phyloP scores from a whole-genome alignment of 768 basidiomycete genomes.

The Serendipita sp. region DNA sequence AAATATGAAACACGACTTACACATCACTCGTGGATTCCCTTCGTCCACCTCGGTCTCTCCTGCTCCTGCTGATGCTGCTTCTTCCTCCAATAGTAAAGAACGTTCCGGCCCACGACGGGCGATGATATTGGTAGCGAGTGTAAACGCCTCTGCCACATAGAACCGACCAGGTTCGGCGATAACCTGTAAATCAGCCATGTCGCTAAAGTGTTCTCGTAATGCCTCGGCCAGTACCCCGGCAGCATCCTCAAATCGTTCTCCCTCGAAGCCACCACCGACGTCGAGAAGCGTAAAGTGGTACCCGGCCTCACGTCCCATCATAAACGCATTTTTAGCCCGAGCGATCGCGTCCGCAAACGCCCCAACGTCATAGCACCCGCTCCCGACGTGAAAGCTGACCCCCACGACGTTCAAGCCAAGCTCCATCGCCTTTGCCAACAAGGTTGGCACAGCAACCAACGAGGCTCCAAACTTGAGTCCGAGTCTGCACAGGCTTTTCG shows the following conservation, averaged over 20 bases:
- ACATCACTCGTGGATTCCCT: slow-evolving; percentile 63
- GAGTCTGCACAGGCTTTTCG: slow-evolving; percentile 81
- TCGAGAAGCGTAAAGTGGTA: slow-evolving; percentile 76
- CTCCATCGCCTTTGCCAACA: slow-evolving; percentile 65
- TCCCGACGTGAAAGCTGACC: slow-evolving; percentile 95
- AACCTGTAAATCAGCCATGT: slow-evolving; percentile 41
- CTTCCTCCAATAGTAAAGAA: slow-evolving; percentile 14
- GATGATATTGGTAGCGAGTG: slow-evolving; percentile 83
- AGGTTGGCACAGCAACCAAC: slow-evolving; percentile 55
- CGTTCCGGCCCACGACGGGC: slow-evolving; percentile 52
- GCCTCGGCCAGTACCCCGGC: slow-evolving; percentile 54
- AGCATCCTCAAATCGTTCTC: slow-evolving; percentile 65
- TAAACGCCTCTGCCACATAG: slow-evolving; percentile 85
- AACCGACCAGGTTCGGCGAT: slow-evolving; percentile 95
- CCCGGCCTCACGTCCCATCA: slow-evolving; percentile 68
- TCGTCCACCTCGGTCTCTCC: slow-evolving; percentile 14
- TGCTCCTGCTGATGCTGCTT: slow-evolving; percentile 15
- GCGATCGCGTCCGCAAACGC: slow-evolving; percentile 81
- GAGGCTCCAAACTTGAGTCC: slow-evolving; percentile 96
- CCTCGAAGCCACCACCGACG: slow-evolving; percentile 94
- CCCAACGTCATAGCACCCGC: slow-evolving; percentile 84
- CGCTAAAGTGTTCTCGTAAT: slow-evolving; percentile 58
- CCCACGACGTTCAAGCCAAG: slow-evolving; percentile 77
- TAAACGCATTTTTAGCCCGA: slow-evolving; percentile 70
- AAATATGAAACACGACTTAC: slow-evolving; percentile 35